Percentiles rank a stretch among this genome's conserved stretches.
These are phyloP conservation scores for Neoscytalidium dimidiatum DNA, from an alignment of 2,329 filamentous ascomycete genomes.

Conservation along the genomic window DNA sequence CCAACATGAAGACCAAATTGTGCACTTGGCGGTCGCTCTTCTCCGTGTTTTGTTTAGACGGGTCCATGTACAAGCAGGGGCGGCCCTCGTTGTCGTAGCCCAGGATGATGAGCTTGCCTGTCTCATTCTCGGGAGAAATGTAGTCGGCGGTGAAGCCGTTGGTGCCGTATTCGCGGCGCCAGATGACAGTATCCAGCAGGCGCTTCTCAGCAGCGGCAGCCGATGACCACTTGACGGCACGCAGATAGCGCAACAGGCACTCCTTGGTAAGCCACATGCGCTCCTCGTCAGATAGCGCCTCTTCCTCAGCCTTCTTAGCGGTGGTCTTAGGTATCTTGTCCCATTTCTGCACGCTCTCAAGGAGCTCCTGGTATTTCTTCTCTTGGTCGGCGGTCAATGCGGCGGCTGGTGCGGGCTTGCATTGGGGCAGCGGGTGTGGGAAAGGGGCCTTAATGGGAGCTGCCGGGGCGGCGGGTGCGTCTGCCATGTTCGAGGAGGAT, in stretches of 20 bases:
- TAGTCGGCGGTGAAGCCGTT: conserved; percentile 76
- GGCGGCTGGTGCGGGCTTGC: conserved; percentile 58
- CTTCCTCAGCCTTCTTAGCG: conserved; percentile 57
- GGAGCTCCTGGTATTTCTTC: conserved; percentile 76
- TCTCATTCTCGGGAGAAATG: conserved; percentile 92
- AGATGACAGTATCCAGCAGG: conserved; percentile 77
- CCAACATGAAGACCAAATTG: conserved; percentile 94
- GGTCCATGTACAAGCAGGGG: conserved; percentile 90
- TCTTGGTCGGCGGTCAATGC: conserved; percentile 75
- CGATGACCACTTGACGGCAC: conserved; percentile 84
- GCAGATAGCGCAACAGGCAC: conserved; percentile 88
- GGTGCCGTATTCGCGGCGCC: conserved; percentile 89
- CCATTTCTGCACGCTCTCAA: conserved; percentile 72
- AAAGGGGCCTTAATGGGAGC: conserved; percentile 32
- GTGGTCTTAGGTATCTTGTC: conserved; percentile 66
- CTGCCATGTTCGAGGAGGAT: not conserved
- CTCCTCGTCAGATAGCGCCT: conserved; percentile 75
- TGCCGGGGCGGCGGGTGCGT: conserved; percentile 3
- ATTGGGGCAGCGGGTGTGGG: conserved; percentile 45
- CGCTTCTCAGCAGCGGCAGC: conserved; percentile 74
- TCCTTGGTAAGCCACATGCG: conserved; percentile 89
- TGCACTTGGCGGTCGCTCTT: conserved; percentile 83
- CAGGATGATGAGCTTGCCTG: conserved; percentile 88
- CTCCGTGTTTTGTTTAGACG: conserved; percentile 90
- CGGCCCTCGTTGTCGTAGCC: conserved; percentile 84